Evolutionary conservation across 2,329 filamentous ascomycete genomes (phyloP), one percentile per base, ranked within the genome.

Genomic region (Thielaviopsis musarum): DNA sequence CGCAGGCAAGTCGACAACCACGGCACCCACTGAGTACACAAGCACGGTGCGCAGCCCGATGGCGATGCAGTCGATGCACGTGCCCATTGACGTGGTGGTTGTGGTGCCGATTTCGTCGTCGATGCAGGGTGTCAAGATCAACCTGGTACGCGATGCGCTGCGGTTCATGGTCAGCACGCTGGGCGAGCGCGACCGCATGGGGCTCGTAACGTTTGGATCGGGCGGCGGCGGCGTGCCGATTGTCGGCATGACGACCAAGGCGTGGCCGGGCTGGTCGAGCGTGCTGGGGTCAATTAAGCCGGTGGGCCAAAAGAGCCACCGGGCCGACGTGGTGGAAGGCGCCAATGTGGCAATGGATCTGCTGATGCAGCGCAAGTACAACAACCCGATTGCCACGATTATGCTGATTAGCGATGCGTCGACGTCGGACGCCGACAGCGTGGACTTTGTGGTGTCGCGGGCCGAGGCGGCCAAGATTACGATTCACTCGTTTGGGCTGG

Each of bases 111-210:
- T 98, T 5, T 97, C 93, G 0, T 95, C 91, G 0, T 97, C 93
- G 0, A 98, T 97, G 91, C 93, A 97, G 71, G 93, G 93, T n/a
- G 81, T 98, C 62, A 98, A 98, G 74, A 96, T 97, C 68, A 95
- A 91, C 63, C 77, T 98, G 1, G 82, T 98, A 15, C 84, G 90
- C 51, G 93, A 98, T 70, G 87, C 91, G 0, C 77, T 98, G 41
- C 88, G 87, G 61, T 98, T 97, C 70, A 84, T 98, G 70, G 88
- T 98, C 1, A 80, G 85, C 65, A 91, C 83, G 54, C 81, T 98
- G 0, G 93, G 93, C 34, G 90, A 96, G 65, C 82, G 90, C 58
- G 93, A 98, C 70, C 87, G 93, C 52, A 95, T 98, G 91, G 93
- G 93, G 5, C 73, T 98, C 52, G 93, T 98, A 22, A 96, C 93